These are phyloP conservation scores for Rhizophagus prolifer DNA, from an alignment of 192 early-diverging fungal species.

Conservation along the genomic window DNA sequence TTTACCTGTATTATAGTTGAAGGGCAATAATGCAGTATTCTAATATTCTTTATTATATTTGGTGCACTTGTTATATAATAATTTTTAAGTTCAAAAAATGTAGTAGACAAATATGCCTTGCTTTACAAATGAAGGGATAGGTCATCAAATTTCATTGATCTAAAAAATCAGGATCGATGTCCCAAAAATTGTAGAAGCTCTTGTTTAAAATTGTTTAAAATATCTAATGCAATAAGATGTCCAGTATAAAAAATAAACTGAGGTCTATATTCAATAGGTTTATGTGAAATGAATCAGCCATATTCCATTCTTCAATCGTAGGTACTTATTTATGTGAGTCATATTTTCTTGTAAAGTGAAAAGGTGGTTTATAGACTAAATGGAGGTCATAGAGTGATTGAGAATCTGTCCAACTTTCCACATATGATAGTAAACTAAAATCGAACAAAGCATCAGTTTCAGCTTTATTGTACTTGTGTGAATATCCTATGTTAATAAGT, in stretches of 20 bases:
- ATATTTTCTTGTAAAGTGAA: slow-evolving; percentile 37
- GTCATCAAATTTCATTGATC: too few species aligned
- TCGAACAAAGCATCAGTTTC: slow-evolving; percentile 58
- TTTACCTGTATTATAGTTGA: too few species aligned
- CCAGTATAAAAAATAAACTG: slow-evolving; percentile 92
- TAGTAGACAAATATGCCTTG: too few species aligned
- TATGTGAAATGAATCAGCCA: slow-evolving; percentile 63
- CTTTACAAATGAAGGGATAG: too few species aligned
- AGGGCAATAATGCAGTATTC: too few species aligned
- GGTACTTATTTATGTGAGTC: slow-evolving; percentile 47
- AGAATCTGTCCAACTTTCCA: slow-evolving; percentile 54
- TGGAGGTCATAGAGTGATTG: slow-evolving; percentile 57
- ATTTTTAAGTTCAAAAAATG: too few species aligned
- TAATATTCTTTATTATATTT: too few species aligned
- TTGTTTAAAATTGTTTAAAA: slow-evolving; percentile 55
- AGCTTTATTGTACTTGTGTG: slow-evolving; percentile 73
- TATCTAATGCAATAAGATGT: slow-evolving; percentile 70
- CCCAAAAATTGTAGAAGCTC: slow-evolving; percentile 76
- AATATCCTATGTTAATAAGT: slow-evolving; percentile 85
- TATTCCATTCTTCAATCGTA: slow-evolving; percentile 63
- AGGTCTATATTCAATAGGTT: slow-evolving; percentile 82
- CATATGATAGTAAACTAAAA: slow-evolving; percentile 43
- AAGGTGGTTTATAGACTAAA: slow-evolving; percentile 55
- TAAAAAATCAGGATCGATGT: too few species aligned
- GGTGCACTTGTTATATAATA: too few species aligned